Percentiles rank a stretch among this genome's conserved stretches.
Conservation (phyloP, 179 eudicot genomes). For the Heliamphora pulchella region DNA sequence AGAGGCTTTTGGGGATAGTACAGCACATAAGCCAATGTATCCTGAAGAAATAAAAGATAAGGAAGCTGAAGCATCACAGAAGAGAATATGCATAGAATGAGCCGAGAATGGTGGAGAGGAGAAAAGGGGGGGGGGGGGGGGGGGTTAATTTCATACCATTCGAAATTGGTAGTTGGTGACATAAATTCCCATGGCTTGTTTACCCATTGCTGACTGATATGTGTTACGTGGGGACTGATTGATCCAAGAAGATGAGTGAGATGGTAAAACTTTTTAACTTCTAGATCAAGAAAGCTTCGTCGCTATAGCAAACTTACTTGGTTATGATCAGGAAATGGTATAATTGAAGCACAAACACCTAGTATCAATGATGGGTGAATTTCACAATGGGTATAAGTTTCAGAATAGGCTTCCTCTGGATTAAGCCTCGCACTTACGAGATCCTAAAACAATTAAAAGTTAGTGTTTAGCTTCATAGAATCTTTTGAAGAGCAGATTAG, state of each 20-base stretch:
- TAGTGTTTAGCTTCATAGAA: constrained; percentile 8
- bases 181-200: constrained; percentile 99
- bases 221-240: constrained; percentile 95
- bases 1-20: constrained; percentile 96
- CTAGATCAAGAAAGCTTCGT: not conserved
- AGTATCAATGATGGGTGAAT: constrained; percentile 85
- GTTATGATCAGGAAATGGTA: constrained; percentile 93
- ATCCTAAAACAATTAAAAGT: constrained; percentile 42
- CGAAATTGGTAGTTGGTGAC: constrained; percentile 92
- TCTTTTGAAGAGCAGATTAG: not conserved
- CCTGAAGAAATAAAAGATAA: constrained; percentile 33
- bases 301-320: constrained; percentile 40
- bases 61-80: not conserved
- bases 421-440: constrained; percentile 69
- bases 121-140: not conserved
- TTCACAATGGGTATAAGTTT: constrained; percentile 90
- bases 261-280: not conserved
- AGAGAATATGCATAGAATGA: not conserved
- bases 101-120: not conserved
- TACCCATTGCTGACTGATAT: constrained; percentile 97
- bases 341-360: constrained; percentile 94
- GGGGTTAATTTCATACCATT: constrained; percentile 43
- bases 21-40: constrained; percentile 85
- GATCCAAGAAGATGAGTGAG: constrained; percentile 21
- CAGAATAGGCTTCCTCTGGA: constrained; percentile 77